phyloP scores from a whole-genome alignment of 2,329 filamentous ascomycete species.

The Hirsutella minnesotensis region DNA sequence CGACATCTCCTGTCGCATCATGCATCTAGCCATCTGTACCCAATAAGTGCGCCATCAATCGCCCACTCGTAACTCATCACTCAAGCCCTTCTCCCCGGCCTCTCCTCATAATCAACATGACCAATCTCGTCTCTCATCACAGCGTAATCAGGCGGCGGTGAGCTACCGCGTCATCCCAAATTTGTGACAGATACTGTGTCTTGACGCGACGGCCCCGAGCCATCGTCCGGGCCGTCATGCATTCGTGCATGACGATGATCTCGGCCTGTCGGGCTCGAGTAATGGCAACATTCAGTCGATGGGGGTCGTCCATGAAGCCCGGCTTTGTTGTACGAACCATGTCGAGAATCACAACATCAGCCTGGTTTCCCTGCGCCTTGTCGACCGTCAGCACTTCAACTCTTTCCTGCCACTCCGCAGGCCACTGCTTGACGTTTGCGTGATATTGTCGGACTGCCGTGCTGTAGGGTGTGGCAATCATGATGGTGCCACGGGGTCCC shows the following conservation, averaged over 20 bases:
- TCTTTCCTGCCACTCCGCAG: conserved; percentile 13
- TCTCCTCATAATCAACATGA: not conserved
- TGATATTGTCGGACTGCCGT: conserved; percentile 23
- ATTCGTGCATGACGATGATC: conserved; percentile 30
- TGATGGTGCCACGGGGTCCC: conserved; percentile 17
- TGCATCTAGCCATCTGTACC: too few relatives aligned
- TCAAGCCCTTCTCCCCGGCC: too few relatives aligned
- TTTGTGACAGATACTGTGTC: conserved; percentile 13
- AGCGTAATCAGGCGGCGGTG: not conserved
- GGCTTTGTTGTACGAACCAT: conserved; percentile 27
- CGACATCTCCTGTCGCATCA: too few relatives aligned
- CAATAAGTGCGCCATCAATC: too few relatives aligned
- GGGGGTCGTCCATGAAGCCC: conserved; percentile 29
- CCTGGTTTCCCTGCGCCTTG: conserved; percentile 33
- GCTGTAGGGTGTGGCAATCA: conserved; percentile 33
- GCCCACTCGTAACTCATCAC: too few relatives aligned
- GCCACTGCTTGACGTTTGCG: conserved; percentile 14
- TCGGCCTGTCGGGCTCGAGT: conserved; percentile 33
- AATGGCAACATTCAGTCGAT: conserved; percentile 32
- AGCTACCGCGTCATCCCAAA: conserved; percentile 19
- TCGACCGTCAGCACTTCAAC: conserved; percentile 32
- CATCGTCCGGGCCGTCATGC: conserved; percentile 16
- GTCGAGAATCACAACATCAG: conserved; percentile 35
- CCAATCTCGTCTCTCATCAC: not conserved
- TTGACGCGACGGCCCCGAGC: conserved; percentile 5